Evolutionary conservation across 352 stramenopile species (phyloP), one percentile per base, ranked within the genome.

Genomic region (Phytophthora pistaciae): DNA sequence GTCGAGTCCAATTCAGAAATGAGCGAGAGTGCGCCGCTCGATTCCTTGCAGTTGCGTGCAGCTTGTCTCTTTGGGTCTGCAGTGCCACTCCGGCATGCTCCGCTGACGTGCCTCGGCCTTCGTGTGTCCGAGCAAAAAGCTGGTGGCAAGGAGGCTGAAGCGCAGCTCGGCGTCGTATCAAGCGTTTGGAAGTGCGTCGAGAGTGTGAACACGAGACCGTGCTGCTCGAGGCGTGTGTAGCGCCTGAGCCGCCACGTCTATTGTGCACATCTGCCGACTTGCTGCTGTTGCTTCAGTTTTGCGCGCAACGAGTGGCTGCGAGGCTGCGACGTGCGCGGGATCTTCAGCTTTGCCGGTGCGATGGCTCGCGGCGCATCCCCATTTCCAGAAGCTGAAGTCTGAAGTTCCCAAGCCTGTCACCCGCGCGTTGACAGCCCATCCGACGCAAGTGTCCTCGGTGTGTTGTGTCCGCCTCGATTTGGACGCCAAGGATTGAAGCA

Each of bases 1-100:
- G 44, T 33, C 40, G 23, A 71, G 36, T 68, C 52, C 33, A 72
- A 72, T 72, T 76, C n/a, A 56, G 46, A 72, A 72, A 72, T 76
- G 63, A 72, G 10, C 10, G 50, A 49, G 21, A 53, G 11, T 50
- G 42, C 42, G 38, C 33, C 25, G 36, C 40, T 33, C 38, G 3
- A 9, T 48, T 50, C 20, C 23, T 18, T 42, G 25, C 27, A 23
- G 58, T 50, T 50, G 42, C 25, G 13, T 52, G 7, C 20, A 16
- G 16, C 10, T 55, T 58, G 61, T 67, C 61, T 66, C 56, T 40
- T 49, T 18, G 33, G 29, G 29, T 50, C 16, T 14, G 48, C 29
- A 33, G 21, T 65, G 44, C 46, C 55, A 61, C 46, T 60, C 36
- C 38, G 8, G 10, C 60, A 66, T 59, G 42, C 31, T 50, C 53